A percentile compares a stretch with the other conserved stretches of the same genome.
Conservation (phyloP, 73 alveolate species). For the Paramecium primaurelia region DNA sequence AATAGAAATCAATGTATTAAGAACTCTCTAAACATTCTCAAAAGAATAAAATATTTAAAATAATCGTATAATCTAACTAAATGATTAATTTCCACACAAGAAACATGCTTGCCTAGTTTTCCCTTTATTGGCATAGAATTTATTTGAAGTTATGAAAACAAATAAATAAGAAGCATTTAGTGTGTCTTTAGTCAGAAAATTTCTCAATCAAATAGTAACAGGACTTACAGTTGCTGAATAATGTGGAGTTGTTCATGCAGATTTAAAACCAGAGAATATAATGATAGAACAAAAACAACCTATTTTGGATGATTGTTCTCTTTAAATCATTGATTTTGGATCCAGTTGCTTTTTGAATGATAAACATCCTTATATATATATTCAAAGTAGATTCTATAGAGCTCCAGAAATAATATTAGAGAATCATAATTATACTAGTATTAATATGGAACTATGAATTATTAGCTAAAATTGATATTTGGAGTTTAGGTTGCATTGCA, state of each 20-base stretch:
- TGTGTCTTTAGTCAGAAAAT: conserved; percentile 19
- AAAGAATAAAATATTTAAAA: background rate
- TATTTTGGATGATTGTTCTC: background rate
- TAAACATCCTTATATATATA: conserved; percentile 37
- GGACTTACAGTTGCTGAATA: conserved; percentile 53
- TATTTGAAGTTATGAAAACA: background rate
- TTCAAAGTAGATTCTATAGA: conserved; percentile 54
- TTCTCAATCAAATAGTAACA: background rate
- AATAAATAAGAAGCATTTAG: conserved; percentile 44
- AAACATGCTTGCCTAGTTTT: conserved; percentile 61
- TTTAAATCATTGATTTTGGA: conserved; percentile 60
- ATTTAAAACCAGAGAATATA: conserved; percentile 62
- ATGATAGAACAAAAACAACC: conserved; percentile 21
- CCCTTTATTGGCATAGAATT: conserved; percentile 2
- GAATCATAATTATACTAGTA: background rate
- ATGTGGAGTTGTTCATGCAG: conserved; percentile 57
- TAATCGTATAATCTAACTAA: background rate
- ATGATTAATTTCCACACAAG: conserved; percentile 39
- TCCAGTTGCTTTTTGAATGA: conserved; percentile 48
- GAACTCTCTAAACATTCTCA: conserved; percentile 2
- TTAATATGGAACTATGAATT: background rate
- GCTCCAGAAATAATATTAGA: conserved; percentile 61
- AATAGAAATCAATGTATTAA: conserved; percentile 13
- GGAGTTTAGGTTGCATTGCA: conserved; percentile 60
- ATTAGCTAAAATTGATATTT: conserved; percentile 50